Conservation (phyloP, 306 rosid species). For the Castanea sativa region DNA sequence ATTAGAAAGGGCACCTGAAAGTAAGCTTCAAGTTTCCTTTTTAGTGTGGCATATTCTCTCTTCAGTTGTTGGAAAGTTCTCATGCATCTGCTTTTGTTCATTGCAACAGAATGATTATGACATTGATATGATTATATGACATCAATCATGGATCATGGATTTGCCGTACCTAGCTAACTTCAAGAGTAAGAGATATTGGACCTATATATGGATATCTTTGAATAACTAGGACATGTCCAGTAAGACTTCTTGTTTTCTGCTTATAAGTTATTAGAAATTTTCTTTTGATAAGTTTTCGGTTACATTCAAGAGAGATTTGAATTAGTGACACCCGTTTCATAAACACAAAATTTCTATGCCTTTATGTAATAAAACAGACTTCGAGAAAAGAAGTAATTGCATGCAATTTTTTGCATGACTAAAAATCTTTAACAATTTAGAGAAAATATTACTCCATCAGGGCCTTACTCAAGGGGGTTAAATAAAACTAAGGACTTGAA, state of each 20-base stretch:
- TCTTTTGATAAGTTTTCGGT: too few relatives aligned
- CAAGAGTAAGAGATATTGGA: not conserved
- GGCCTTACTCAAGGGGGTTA: not conserved
- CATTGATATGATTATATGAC: not conserved
- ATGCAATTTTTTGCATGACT: not conserved
- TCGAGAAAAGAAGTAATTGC: not conserved
- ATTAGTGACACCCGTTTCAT: too few relatives aligned
- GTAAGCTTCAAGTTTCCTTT: conserved; percentile 87
- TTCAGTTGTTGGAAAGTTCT: conserved; percentile 78
- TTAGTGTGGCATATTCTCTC: conserved; percentile 71
- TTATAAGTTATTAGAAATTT: too few relatives aligned
- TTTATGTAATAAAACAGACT: too few relatives aligned
- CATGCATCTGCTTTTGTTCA: conserved; percentile 58
- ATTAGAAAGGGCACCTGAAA: conserved; percentile 55
- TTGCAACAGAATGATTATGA: conserved; percentile 6
- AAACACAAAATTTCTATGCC: not conserved
- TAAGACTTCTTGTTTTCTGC: not conserved
- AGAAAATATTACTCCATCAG: not conserved
- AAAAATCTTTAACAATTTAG: not conserved
- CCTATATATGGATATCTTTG: not conserved
- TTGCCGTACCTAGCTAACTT: not conserved
- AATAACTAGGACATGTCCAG: not conserved
- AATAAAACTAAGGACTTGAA: not conserved
- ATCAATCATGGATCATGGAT: not conserved
- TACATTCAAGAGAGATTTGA: too few relatives aligned